A percentile compares a stretch with the other conserved stretches of the same genome.
Conservation (phyloP, 2,329 filamentous ascomycete genomes). For the Ophiostoma sp. region DNA sequence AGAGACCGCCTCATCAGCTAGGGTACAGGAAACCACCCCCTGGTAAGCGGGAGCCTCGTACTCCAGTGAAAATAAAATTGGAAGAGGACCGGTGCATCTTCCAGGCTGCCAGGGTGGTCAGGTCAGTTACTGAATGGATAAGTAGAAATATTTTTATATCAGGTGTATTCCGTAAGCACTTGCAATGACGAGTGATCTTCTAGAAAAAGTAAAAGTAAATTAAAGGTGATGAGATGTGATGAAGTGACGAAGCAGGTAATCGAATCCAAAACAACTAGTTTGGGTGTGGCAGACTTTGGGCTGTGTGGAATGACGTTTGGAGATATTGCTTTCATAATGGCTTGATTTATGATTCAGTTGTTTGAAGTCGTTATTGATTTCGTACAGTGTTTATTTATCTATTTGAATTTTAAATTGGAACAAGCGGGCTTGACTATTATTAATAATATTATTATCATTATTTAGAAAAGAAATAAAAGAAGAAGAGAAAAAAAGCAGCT, state of each 20-base stretch:
- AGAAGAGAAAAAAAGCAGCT: too few species aligned
- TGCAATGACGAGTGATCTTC: not conserved
- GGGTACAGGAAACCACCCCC: not conserved
- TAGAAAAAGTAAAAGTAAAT: not conserved
- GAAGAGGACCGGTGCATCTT: not conserved
- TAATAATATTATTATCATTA: not conserved
- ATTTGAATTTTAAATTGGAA: not conserved
- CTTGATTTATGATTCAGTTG: not conserved
- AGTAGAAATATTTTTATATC: not conserved
- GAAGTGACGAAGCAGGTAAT: slow-evolving; percentile 3
- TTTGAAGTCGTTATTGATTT: not conserved
- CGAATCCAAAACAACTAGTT: not conserved
- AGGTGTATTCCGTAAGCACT: not conserved
- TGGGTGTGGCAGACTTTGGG: not conserved
- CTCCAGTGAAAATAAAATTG: not conserved
- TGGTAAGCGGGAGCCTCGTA: slow-evolving; percentile 16
- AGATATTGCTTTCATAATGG: not conserved
- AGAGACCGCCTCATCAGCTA: not conserved
- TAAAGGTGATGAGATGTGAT: slow-evolving; percentile 9
- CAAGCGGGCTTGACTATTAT: too few species aligned
- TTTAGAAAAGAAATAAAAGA: not conserved
- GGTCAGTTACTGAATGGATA: not conserved
- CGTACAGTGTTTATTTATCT: not conserved
- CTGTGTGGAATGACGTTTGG: not conserved
- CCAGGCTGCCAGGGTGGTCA: not conserved